Percentiles rank a stretch among this genome's conserved stretches.
Conservation (phyloP, 2,329 filamentous ascomycete species). For the Scorias spongiosa region DNA sequence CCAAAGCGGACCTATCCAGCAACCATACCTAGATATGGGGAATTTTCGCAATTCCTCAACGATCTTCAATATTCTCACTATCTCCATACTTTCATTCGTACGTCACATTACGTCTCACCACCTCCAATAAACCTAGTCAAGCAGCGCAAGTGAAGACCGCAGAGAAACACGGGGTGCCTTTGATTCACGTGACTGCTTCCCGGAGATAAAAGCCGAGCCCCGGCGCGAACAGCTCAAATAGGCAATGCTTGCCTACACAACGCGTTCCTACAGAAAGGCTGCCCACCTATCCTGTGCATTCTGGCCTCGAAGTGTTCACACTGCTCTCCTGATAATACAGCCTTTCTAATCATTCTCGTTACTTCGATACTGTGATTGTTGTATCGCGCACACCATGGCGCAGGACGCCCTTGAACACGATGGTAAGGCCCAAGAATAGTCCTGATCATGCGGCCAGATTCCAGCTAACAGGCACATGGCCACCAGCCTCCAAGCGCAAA, state of each 20-base stretch:
- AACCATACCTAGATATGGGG: too few relatives aligned
- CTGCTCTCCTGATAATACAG: background rate
- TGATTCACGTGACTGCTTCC: background rate
- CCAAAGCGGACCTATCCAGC: too few relatives aligned
- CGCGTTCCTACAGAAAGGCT: too few relatives aligned
- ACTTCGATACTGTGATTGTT: background rate
- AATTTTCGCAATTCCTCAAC: too few relatives aligned
- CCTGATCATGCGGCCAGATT: background rate
- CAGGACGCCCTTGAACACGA: background rate
- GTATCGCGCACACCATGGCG: background rate
- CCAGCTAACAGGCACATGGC: background rate
- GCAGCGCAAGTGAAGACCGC: too few relatives aligned
- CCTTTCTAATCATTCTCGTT: background rate
- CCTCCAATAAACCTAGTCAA: too few relatives aligned
- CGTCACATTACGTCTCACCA: too few relatives aligned
- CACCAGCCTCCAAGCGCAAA: constrained; percentile 48
- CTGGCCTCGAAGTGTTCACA: constrained; percentile 7
- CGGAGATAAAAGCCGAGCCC: background rate
- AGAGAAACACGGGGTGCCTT: too few relatives aligned
- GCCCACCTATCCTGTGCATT: background rate
- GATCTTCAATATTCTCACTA: too few relatives aligned
- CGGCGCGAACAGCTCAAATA: background rate
- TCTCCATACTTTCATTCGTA: too few relatives aligned
- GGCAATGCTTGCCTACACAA: background rate
- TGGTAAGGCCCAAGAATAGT: background rate